Base-by-base conservation (phyloP, 805 yeast genomes). In the Millerago galiae region DNA sequence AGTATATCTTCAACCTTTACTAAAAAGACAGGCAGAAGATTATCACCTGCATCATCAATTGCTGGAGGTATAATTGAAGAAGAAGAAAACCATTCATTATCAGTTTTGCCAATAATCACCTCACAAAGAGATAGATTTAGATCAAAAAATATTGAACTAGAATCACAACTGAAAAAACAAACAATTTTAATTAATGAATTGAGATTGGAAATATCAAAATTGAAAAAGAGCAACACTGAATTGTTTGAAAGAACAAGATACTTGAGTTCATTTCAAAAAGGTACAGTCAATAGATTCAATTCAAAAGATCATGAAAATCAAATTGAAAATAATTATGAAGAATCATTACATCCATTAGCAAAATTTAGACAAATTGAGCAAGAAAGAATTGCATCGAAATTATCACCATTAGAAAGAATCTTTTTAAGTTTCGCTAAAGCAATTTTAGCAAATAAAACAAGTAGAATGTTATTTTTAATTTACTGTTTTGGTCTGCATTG, bases 121-220 rank as follows among this genome's bases (percentile, higher is more conserved):
- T 90, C 91, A 57, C 99, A 91, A 66, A 79, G 99, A 60, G 99
- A 91, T 61, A 70, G 99, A 48, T 89, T 90, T 69, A 79, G 95
- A 54, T 74, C 77, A n/a, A 74, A 88, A 42, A 87, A 83, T 55
- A 76, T 75, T 44, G 96, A 87, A 58, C 71, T 93, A 42, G 98
- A 91, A 60, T 83, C 83, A 43, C 95, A 88, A 53, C 55, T 81
- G 31, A 79, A 84, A 59, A 76, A 75, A 50, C 78, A 75, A 48
- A 69, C 69, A 40, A 59, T 65, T 16, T 68, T 71, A 32, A 70
- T 82, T 24, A 71, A 67, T 31, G 85, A 82, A 43, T 66, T 87
- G 50, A 79, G 79, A 46, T 62, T 82, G 40, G 88, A 87, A 52
- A 63, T 85, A 31, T 72, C 72, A 41, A 64, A 70, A 4, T 66